These are phyloP conservation scores for Chimonanthus praecox DNA, from an alignment of 164 flowering plant genomes.

Conservation along the genomic window DNA sequence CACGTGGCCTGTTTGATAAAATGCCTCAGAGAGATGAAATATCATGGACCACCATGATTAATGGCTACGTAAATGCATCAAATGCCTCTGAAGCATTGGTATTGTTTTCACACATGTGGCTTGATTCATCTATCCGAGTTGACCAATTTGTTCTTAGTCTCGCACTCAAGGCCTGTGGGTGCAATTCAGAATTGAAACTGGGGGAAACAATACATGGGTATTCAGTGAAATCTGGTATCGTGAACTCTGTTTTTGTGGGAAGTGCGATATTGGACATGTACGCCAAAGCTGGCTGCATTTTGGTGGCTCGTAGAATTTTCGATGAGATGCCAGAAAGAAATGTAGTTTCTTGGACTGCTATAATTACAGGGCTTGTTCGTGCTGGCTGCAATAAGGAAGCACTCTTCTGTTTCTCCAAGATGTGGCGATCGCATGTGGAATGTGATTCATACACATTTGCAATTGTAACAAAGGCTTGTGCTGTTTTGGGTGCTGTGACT, in stretches of 20 bases:
- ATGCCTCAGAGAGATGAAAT: conserved; percentile 67
- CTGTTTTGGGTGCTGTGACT: conserved; percentile 39
- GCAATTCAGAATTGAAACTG: conserved; percentile 19
- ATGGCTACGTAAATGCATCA: conserved; percentile 51
- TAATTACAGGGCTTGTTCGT: conserved; percentile 74
- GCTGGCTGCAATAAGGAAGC: conserved; percentile 41
- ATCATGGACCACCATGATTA: conserved; percentile 69
- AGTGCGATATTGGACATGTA: conserved; percentile 82
- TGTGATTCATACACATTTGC: conserved; percentile 67
- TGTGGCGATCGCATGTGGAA: conserved; percentile 50
- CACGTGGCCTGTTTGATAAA: conserved; percentile 64
- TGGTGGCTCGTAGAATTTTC: conserved; percentile 48
- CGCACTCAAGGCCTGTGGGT: conserved; percentile 72
- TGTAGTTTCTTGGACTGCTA: conserved; percentile 84
- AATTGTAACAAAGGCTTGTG: conserved; percentile 77
- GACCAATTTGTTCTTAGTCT: conserved; percentile 64
- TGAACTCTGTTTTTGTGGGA: conserved; percentile 75
- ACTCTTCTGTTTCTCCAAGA: conserved; percentile 44
- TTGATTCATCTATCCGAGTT: conserved; percentile 26
- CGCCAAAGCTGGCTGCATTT: conserved; percentile 36
- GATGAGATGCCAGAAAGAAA: conserved; percentile 68
- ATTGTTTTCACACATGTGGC: conserved; percentile 56
- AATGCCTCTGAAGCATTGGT: conserved; percentile 41
- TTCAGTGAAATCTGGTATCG: conserved; percentile 53
- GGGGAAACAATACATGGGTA: conserved; percentile 63